Conservation (phyloP, 2,329 filamentous ascomycete species). For the Fusarium sp. region DNA sequence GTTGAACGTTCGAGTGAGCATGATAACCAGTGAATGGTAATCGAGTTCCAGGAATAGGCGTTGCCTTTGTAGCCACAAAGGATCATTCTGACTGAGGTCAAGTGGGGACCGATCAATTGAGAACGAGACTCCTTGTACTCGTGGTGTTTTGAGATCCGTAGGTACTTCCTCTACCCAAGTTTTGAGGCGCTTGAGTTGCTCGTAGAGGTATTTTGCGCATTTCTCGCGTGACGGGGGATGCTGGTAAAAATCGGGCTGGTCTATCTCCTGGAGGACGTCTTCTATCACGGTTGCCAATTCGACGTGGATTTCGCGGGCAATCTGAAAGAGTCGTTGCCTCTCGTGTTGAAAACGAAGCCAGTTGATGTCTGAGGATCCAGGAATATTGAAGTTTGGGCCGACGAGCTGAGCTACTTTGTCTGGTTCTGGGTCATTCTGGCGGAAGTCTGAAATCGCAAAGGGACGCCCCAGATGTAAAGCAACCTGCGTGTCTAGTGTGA, state of each 20-base stretch:
- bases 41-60: conserved; percentile 59
- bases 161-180: conserved; percentile 53
- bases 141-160: conserved; percentile 53
- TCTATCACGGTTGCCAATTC: conserved; percentile 37
- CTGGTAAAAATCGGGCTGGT: conserved; percentile 42
- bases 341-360: conserved; percentile 45
- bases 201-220: conserved; percentile 46
- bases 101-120: conserved; percentile 55
- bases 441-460: conserved; percentile 17
- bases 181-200: conserved; percentile 51
- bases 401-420: conserved; percentile 24
- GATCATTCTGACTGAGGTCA: conserved; percentile 52
- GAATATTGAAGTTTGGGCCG: conserved; percentile 39
- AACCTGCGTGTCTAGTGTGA: conserved; percentile 37
- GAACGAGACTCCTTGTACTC: conserved; percentile 53
- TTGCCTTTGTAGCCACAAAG: conserved; percentile 58
- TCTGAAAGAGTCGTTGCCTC: conserved; percentile 30
- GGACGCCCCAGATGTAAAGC: conserved; percentile 40
- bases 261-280: conserved; percentile 26
- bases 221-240: conserved; percentile 45
- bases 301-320: conserved; percentile 36
- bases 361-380: conserved; percentile 23
- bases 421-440: conserved; percentile 9
- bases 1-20: conserved; percentile 58
- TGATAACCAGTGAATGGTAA: conserved; percentile 57